These are phyloP conservation scores for Onygena corvina DNA, from an alignment of 2,329 filamentous ascomycete species.

Conservation along the genomic window DNA sequence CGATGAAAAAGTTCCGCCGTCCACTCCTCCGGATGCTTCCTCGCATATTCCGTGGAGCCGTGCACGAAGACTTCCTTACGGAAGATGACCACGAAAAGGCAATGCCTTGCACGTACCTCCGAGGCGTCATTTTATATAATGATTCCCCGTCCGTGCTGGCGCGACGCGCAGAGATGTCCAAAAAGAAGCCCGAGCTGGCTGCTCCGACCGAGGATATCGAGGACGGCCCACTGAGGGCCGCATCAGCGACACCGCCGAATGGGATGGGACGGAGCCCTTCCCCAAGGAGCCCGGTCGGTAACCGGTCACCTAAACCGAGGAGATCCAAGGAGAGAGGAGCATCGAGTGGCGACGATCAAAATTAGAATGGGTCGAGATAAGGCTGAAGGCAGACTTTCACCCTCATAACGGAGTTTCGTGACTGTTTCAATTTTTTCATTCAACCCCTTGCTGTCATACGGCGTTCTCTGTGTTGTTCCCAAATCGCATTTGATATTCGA, in stretches of 20 bases:
- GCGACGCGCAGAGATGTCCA: constrained; percentile 30
- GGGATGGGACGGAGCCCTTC: neutral
- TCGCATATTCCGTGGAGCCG: constrained; percentile 41
- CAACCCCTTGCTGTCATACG: constrained; percentile 1
- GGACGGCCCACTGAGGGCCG: constrained; percentile 3
- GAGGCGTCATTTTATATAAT: constrained; percentile 40
- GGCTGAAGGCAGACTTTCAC: neutral
- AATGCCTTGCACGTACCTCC: constrained; percentile 36
- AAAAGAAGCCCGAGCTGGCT: constrained; percentile 17
- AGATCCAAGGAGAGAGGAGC: constrained; percentile 3
- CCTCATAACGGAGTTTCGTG: neutral
- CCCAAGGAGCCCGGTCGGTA: neutral
- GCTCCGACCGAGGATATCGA: constrained; percentile 6
- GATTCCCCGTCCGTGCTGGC: constrained; percentile 35
- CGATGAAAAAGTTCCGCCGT: constrained; percentile 6
- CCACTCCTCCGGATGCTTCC: constrained; percentile 43
- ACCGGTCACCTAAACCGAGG: neutral
- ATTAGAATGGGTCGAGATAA: neutral
- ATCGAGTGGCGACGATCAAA: neutral
- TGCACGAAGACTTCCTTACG: constrained; percentile 35
- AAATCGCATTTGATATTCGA: neutral
- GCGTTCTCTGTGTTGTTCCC: neutral
- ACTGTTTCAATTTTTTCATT: constrained; percentile 3
- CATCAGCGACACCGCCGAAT: constrained; percentile 3
- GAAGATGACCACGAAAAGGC: constrained; percentile 37